A percentile compares a stretch with the other conserved stretches of the same genome.
These are phyloP conservation scores for Acrocalymma vagum DNA, from an alignment of 2,329 filamentous ascomycete genomes.

Conservation along the genomic window DNA sequence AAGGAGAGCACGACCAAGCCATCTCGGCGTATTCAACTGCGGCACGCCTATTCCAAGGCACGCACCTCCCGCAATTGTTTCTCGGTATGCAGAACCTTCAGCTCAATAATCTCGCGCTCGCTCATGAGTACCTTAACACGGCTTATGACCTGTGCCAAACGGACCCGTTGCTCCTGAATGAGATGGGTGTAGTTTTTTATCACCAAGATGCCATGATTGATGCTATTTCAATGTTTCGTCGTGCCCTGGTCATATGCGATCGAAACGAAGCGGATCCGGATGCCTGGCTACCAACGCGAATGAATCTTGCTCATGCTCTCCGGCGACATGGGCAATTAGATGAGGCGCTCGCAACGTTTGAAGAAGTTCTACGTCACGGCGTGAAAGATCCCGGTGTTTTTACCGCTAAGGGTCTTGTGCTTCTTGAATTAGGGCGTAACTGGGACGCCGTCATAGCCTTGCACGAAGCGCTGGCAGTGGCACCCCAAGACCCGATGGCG, in stretches of 20 bases:
- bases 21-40: constrained; percentile 98
- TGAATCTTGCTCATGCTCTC: constrained; percentile 89
- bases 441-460: constrained; percentile 83
- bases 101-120: constrained; percentile 91
- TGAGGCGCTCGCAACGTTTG: constrained; percentile 81
- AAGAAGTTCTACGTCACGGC: constrained; percentile 84
- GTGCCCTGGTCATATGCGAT: constrained; percentile 78
- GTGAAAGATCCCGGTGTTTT: constrained; percentile 83
- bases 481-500: constrained; percentile 81
- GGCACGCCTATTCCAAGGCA: constrained; percentile 93
- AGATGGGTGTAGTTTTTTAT: constrained; percentile 95
- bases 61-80: constrained; percentile 93
- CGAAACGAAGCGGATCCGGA: constrained; percentile 83
- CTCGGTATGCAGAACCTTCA: constrained; percentile 98
- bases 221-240: constrained; percentile 79
- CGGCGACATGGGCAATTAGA: constrained; percentile 74
- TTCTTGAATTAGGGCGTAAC: constrained; percentile 77
- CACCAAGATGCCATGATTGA: constrained; percentile 82
- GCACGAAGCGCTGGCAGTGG: constrained; percentile 83
- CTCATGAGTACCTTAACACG: constrained; percentile 92
- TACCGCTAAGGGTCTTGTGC: constrained; percentile 81
- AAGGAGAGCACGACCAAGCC: constrained; percentile 97
- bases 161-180: constrained; percentile 91
- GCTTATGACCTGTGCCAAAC: constrained; percentile 84
- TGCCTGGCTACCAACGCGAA: constrained; percentile 83